Conservation (phyloP, 2,329 filamentous ascomycete genomes). For the Pezicula neosporulosa region DNA sequence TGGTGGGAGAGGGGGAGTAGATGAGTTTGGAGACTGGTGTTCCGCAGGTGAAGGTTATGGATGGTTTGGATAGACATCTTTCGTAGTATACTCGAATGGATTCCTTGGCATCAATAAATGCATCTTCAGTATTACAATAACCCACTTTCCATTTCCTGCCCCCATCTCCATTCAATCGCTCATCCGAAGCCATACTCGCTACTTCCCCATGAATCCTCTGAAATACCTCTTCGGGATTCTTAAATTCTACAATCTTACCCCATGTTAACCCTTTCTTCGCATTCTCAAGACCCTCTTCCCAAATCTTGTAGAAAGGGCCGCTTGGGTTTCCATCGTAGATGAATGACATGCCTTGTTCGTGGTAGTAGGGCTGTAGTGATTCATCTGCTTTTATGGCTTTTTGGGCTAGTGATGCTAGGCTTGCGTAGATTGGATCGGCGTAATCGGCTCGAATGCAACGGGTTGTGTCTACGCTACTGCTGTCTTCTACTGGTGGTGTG, state of each 20-base stretch:
- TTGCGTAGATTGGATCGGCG: slow-evolving; percentile 20
- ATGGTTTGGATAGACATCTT: slow-evolving; percentile 13
- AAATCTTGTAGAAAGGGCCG: background rate
- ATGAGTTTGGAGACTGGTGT: slow-evolving; percentile 8
- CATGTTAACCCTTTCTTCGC: background rate
- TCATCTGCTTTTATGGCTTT: slow-evolving; percentile 16
- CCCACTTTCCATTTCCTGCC: slow-evolving; percentile 16
- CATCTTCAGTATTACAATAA: slow-evolving; percentile 21
- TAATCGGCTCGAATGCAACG: slow-evolving; percentile 14
- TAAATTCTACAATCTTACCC: background rate
- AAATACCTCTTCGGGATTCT: slow-evolving; percentile 12
- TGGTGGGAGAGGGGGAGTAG: background rate
- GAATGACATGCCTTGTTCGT: slow-evolving; percentile 24
- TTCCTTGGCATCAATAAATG: slow-evolving; percentile 22
- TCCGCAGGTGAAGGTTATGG: slow-evolving; percentile 18
- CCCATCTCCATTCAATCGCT: background rate
- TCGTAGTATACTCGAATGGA: slow-evolving; percentile 22
- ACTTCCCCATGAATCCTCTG: slow-evolving; percentile 17
- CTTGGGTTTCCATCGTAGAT: slow-evolving; percentile 14
- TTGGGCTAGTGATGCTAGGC: slow-evolving; percentile 18
- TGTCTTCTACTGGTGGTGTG: slow-evolving; percentile 9
- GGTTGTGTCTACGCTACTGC: slow-evolving; percentile 9
- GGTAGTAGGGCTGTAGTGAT: slow-evolving; percentile 14
- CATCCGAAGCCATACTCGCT: slow-evolving; percentile 2
- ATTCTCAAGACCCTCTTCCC: background rate